A percentile compares a stretch with the other conserved stretches of the same genome.
Conservation (phyloP, 2,329 filamentous ascomycete genomes). For the Pestalotiopsis fici region DNA sequence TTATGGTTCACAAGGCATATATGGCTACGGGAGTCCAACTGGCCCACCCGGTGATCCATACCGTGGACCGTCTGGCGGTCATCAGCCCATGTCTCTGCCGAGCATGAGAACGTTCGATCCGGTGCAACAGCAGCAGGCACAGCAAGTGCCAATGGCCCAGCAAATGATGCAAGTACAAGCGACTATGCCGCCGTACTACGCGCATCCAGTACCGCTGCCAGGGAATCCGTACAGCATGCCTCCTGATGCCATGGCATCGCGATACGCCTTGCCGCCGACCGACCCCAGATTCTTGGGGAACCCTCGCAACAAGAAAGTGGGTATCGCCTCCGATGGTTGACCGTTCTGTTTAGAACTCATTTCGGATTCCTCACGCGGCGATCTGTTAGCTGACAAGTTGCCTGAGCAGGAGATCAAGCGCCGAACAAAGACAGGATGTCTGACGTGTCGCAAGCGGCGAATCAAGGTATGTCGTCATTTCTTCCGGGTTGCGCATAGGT, state of each 20-base stretch:
- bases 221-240: slow-evolving; percentile 43
- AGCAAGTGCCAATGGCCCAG: slow-evolving; percentile 30
- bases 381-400: slow-evolving; percentile 6
- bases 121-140: slow-evolving; percentile 29
- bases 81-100: slow-evolving; percentile 37
- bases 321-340: neutral
- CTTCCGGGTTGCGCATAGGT: slow-evolving; percentile 12
- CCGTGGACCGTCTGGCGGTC: slow-evolving; percentile 30
- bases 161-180: slow-evolving; percentile 36
- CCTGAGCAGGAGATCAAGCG: slow-evolving; percentile 59
- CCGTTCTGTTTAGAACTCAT: neutral
- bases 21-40: slow-evolving; percentile 26
- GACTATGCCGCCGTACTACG: slow-evolving; percentile 44
- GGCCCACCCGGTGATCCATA: slow-evolving; percentile 34
- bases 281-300: slow-evolving; percentile 50
- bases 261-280: slow-evolving; percentile 48
- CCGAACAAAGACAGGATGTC: slow-evolving; percentile 63
- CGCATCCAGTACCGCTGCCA: slow-evolving; percentile 35
- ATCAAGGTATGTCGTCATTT: slow-evolving; percentile 56
- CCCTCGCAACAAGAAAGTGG: slow-evolving; percentile 60
- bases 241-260: slow-evolving; percentile 40
- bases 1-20: slow-evolving; percentile 28
- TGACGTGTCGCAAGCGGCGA: slow-evolving; percentile 62
- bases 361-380: slow-evolving; percentile 11
- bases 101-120: slow-evolving; percentile 45